Base-by-base conservation (phyloP, 108 stramenopile species). In the Skeletonema menzelii region DNA sequence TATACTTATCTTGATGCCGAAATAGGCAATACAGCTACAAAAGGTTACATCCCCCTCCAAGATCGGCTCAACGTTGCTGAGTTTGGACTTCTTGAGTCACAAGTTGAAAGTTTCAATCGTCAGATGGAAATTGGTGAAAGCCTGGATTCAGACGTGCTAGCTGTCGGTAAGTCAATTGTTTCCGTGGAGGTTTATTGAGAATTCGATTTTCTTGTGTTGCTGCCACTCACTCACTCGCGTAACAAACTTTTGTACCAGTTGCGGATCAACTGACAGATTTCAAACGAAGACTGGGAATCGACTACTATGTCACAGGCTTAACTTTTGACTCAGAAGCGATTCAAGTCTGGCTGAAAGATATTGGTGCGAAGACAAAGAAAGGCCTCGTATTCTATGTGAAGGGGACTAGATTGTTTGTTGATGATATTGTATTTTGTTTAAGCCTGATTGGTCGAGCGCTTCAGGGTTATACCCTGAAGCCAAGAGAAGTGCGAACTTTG, bases 51-150 rank as follows among this genome's bases (percentile, higher is more conserved):
- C 17, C 91, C 93, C 15, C 77, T 96, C 11, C 90, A 97, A 70
- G 95, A 98, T 86, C 80, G 97, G 63, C 74, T 96, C 37, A 93
- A 96, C 38, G 97, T 98, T 38, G 98, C 98, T 20, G 98, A 98
- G 71, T 97, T 97, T 75, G 97, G 96, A 26, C 82, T 98, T 27
- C 72, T 98, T 10, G 98, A 97, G 64, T 86, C 90, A 10, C 98
- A 98, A 76, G 67, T 97, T 30, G 88, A 84, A 5, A 87, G 79
- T 70, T 87, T 94, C 69, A 82, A 83, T 61, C 80, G 76, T 17
- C 87, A 93, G 59, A 67, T 93, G 30, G 83, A 86, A 31, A 59
- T 76, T 20, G 89, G 87, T 4, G 84, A 84, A 28, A 74, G 26
- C 26, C 49, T 94, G 17, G 95, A 96, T 72, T 77, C 74, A 4